Base-by-base conservation (phyloP, 73 alveolate genomes). In the Paramecium bursaria region DNA sequence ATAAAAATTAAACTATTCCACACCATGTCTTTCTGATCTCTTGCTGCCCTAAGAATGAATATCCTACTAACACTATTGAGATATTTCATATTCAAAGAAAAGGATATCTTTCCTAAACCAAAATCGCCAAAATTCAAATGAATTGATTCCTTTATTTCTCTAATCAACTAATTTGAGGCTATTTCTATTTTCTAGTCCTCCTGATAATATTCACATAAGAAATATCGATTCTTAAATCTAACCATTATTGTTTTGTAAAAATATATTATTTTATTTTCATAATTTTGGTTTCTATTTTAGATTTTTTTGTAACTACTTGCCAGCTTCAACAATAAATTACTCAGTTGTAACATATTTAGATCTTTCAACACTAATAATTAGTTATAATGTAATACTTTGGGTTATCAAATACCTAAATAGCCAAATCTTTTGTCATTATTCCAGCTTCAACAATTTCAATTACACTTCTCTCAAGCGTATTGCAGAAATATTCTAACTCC, bases 401-500 rank as follows among this genome's bases (percentile, higher is more conserved):
- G 46, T 42, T 79, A 23, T 87, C 92, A 47, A 79, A 47, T 33
- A 92, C 92, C 57, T 91, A 86, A 48, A 92, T 86, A 15, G 94
- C 95, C 21, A 92, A 80, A 79, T 92, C 97, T 74, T 92, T 92
- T 6, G 95, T 89, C 97, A 93, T 93, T 30, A 44, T 11, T 29
- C 96, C 98, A 22, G 55, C 46, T 61, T 93, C 98, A 11, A 93
- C 96, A 21, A 96, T 88, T 31, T 74, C 51, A 48, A 93, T 91
- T 14, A 79, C 89, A 26, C 85, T 53, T 14, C 19, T 44, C 74
- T 90, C 95, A 10, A 90, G 74, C 35, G 88, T 48, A 6, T 19
- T 61, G 75, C 87, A 55, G 91, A 87, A 92, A 27, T 55, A 50
- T 5, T 35, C 25, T 25, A 92, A 86, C 48, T 74, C 90, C 27